Evolutionary conservation across 228 moss, liverwort and hornwort genomes (phyloP), one percentile per base, ranked within the genome.

Genomic region (Sphagnum fallax): DNA sequence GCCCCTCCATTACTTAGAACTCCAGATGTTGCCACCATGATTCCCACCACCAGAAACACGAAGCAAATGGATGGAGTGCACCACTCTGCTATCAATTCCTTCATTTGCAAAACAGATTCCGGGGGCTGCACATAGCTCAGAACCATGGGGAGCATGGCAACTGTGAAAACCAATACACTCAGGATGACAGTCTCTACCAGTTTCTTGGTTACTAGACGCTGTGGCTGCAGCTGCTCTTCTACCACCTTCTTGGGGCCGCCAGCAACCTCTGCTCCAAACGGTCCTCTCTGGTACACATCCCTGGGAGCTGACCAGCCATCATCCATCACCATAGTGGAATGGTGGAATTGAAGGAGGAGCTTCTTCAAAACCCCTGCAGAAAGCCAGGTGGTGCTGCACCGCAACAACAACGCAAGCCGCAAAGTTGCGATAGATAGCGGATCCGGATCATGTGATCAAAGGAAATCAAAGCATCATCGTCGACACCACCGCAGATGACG

Each of bases 51-150:
- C 65, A 86, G 86, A 52, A 86, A 72, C 18, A 78, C 69, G 53
- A 86, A 86, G 72, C 86, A 86, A 62, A 78, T 53, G 64, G 78
- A 83, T 49, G 82, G 78, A 47, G 78, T 86, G 78, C 86, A 86
- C 86, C 82, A 86, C 32, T 86, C 86, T 5, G 82, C 77, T 66
- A 86, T 53, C 2, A 80, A 60, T 50, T 86, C 82, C 64, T 74
- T 65, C 57, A 77, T 57, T 9, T 49, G 61, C 10, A 86, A 59
- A 47, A 86, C 66, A 48, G 74, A 80, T 65, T 83, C 82, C 4
- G 82, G 78, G 13, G 82, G 77, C 9, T 77, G 80, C n/a, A 86
- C 75, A 13, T 73, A 64, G 52, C 73, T 78, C 47, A 86, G 66
- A 0, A 78, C 52, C 4, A 86, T 67, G 10, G 82, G 86, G 10